Conservation (phyloP, 371 early-diverging fungal genomes). For the Phascolomyces articulosus region DNA sequence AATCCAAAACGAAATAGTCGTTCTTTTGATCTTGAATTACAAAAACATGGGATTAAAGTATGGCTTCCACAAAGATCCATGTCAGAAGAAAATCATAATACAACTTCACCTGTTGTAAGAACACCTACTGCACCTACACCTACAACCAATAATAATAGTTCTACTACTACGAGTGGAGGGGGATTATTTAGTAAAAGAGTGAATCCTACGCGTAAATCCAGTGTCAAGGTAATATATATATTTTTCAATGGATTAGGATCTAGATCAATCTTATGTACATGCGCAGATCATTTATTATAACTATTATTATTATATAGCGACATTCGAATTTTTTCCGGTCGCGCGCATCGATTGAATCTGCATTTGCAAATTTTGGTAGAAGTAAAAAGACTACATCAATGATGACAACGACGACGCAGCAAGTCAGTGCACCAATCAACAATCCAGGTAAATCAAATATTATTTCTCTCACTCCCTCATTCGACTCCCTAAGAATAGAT, state of each 20-base stretch:
- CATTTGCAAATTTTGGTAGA: conserved; percentile 34
- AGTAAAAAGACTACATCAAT: conserved; percentile 18
- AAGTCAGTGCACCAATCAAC: conserved; percentile 27
- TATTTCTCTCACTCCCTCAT: background rate
- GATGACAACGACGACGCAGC: too few relatives aligned
- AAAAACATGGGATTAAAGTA: conserved; percentile 9
- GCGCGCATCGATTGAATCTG: conserved; percentile 27
- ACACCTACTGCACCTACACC: background rate
- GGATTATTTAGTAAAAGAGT: background rate
- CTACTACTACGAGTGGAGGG: background rate
- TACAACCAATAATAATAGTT: background rate
- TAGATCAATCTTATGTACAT: too few relatives aligned
- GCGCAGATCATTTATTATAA: too few relatives aligned
- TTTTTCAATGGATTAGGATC: too few relatives aligned
- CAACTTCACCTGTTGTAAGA: too few relatives aligned
- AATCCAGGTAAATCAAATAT: conserved; percentile 28
- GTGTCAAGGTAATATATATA: background rate
- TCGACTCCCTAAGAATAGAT: background rate
- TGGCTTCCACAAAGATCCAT: conserved; percentile 26
- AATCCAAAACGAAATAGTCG: conserved; percentile 31
- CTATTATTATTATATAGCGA: conserved; percentile 14
- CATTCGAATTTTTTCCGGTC: conserved; percentile 38
- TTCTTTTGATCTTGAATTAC: conserved; percentile 32
- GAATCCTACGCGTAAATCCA: background rate
- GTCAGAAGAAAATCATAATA: conserved; percentile 18